Base-by-base conservation (phyloP, 1,284 basidiomycete species). In the Austroboletus niveus region DNA sequence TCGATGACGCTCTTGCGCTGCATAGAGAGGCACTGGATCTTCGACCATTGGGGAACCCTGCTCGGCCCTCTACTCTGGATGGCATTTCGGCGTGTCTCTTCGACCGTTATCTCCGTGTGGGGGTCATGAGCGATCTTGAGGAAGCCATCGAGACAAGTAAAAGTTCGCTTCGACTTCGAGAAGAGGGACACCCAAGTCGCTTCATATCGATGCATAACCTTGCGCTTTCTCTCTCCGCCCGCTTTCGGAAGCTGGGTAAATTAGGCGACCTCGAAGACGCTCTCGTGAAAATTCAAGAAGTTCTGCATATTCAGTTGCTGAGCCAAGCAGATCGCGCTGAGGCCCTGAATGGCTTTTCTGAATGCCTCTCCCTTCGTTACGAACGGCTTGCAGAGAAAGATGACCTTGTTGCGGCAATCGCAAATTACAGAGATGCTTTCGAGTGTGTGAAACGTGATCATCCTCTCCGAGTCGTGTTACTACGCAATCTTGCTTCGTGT, bases 121-220 rank as follows among this genome's bases (percentile, higher is more conserved):
- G 46, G 8, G 12, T 15, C 8, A 29, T 27, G 17, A 17, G 27
- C 17, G 55, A 56, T 36, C 42, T 45, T 2, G 36, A 48, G 20
- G 42, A 45, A n/a, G 38, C 38, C 14, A 45, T 42, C n/a, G 30
- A 5, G 27, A 11, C 10, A 4, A 29, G 17, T 4, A 35, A 38
- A 36, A 27, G 24, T 17, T 27, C 36, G 22, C 29, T 44, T 20
- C 12, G 29, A n/a, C 36, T 36, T 42, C 40, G 35, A 14, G 31
- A 35, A 5, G 41, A 39, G 17, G 51, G 36, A 5, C 22, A 48
- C n/a, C 42, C 51, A 8, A 20, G 12, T 12, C 51, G 51, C 15
- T 43, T 31, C 30, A 8, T 5, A 15, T 39, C 52, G 27, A 40
- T 56, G 14, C 31, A 38, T 30, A 55, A 43, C 39, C 42, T 51